A percentile compares a stretch with the other conserved stretches of the same genome.
These are phyloP conservation scores for Pulveroboletus sp. DNA, from an alignment of 768 basidiomycete species.

Conservation along the genomic window DNA sequence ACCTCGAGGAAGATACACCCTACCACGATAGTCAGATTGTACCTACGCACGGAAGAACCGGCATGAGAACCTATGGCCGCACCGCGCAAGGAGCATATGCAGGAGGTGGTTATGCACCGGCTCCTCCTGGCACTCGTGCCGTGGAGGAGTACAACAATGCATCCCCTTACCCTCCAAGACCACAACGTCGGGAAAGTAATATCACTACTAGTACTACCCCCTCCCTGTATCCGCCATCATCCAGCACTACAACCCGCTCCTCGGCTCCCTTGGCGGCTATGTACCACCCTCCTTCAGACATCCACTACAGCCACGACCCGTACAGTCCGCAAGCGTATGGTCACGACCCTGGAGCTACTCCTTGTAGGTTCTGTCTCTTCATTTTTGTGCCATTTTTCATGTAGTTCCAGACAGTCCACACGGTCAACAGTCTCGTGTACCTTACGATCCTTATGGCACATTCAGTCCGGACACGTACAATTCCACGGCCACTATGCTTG, in stretches of 20 bases:
- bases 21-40: conserved; percentile 31
- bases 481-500: conserved; percentile 16
- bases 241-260: conserved; percentile 19
- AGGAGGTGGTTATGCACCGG: conserved; percentile 63
- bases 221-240: conserved; percentile 32
- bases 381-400: not conserved
- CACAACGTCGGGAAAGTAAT: conserved; percentile 37
- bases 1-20: conserved; percentile 45
- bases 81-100: conserved; percentile 33
- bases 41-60: conserved; percentile 18
- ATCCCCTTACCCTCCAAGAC: conserved; percentile 42
- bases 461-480: conserved; percentile 42
- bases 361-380: conserved; percentile 41
- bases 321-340: conserved; percentile 40
- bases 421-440: conserved; percentile 46
- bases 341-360: conserved; percentile 47
- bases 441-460: conserved; percentile 48
- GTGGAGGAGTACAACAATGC: conserved; percentile 70
- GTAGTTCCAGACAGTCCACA: conserved; percentile 46
- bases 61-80: conserved; percentile 29
- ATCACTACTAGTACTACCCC: conserved; percentile 39
- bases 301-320: conserved; percentile 26
- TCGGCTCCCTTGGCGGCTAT: conserved; percentile 3
- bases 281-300: conserved; percentile 20
- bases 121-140: conserved; percentile 58